These are phyloP conservation scores for Aeminium ludgeri DNA, from an alignment of 495 filamentous ascomycete species.

Conservation along the genomic window DNA sequence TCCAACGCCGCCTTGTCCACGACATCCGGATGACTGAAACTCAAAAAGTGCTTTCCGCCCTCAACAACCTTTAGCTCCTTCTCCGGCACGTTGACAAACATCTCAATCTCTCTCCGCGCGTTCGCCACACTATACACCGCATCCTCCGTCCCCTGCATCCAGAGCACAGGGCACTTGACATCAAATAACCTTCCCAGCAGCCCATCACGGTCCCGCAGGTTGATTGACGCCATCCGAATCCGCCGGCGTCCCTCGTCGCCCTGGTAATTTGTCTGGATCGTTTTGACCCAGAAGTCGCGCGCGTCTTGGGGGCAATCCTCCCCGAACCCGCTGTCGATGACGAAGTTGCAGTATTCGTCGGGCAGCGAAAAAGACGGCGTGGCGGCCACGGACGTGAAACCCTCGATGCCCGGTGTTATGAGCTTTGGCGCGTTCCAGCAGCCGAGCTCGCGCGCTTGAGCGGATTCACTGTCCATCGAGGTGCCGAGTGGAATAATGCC, in stretches of 20 bases:
- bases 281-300: constrained; percentile 35
- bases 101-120: constrained; percentile 38
- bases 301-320: constrained; percentile 24
- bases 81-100: constrained; percentile 37
- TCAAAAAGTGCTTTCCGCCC: constrained; percentile 42
- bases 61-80: constrained; percentile 33
- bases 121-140: constrained; percentile 32
- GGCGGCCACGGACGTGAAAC: constrained; percentile 29
- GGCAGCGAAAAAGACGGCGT: constrained; percentile 38
- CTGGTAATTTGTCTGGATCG: constrained; percentile 36
- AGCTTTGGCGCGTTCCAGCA: constrained; percentile 42
- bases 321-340: constrained; percentile 41
- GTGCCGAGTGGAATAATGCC: constrained; percentile 47
- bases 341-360: constrained; percentile 37
- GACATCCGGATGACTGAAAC: constrained; percentile 37
- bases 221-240: constrained; percentile 39
- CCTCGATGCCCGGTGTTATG: constrained; percentile 28
- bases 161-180: constrained; percentile 42
- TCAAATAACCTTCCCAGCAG: constrained; percentile 36
- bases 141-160: constrained; percentile 37
- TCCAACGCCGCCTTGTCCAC: constrained; percentile 35
- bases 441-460: constrained; percentile 31
- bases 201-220: constrained; percentile 42
- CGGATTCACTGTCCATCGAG: constrained; percentile 45
- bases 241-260: constrained; percentile 41